Evolutionary conservation across 2,329 filamentous ascomycete genomes (phyloP), one percentile per base, ranked within the genome.

Genomic region (Xenosphaeropsis pyriputrescens): DNA sequence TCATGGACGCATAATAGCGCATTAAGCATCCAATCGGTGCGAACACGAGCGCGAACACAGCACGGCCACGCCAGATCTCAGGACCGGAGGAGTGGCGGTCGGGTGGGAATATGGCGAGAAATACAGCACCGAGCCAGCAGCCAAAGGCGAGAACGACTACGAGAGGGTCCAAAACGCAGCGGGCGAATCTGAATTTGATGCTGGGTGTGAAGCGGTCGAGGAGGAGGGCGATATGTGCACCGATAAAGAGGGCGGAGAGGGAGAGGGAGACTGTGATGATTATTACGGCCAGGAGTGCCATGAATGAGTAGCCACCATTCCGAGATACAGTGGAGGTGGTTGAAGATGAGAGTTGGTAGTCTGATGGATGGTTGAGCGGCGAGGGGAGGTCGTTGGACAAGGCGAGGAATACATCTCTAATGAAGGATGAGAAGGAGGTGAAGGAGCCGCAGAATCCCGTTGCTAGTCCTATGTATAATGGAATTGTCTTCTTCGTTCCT

Each of bases 381-480:
- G 66, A 61, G 0, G 70, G 64, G 9, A 93, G 60, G 45, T 80
- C 70, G 52, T 94, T 91, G 4, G 83, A 78, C 14, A 93, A 59
- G 0, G 84, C 79, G 16, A 93, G 68, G 53, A 93, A 93, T 12
- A 69, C 60, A 49, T 93, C 88, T 6, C 83, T 71, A 34, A 88
- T 77, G 53, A 93, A 93, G 15, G 79, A 76, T 0, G 86, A 93
- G 58, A 94, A 94, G 8, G 81, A 88, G 0, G 88, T 95, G 51
- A 91, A 84, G 46, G 82, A 88, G 43, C 89, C 85, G 50, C 85
- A 93, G 57, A 91, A 91, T 9, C 82, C 89, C 0, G 82, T 93
- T 0, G 84, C 74, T 5, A 95, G 71, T 36, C 83, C 88, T 41
- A 93, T 80, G 53, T 93, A 94, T 0, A 94, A 65, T 0, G 89